These are phyloP conservation scores for Pterulicium gracile DNA, from an alignment of 1,284 basidiomycete species.

Conservation along the genomic window DNA sequence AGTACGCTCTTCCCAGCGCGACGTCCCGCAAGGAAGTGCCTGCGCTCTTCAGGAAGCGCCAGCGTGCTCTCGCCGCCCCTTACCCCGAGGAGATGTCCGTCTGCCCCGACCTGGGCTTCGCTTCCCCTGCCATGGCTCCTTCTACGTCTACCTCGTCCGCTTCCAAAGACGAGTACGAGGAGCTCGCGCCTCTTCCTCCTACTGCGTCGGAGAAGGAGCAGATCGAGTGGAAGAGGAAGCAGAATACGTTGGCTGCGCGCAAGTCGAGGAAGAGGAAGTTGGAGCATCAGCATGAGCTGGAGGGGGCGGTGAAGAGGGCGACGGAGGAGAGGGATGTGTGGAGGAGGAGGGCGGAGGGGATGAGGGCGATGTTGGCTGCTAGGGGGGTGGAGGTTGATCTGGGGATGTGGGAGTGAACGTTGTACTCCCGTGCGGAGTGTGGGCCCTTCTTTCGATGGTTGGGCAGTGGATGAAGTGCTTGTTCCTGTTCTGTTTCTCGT, in stretches of 20 bases:
- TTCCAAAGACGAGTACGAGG: conserved; percentile 30
- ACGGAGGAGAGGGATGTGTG: conserved; percentile 43
- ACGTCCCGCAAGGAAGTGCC: conserved; percentile 52
- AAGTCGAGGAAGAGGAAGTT: conserved; percentile 68
- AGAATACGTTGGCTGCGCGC: conserved; percentile 74
- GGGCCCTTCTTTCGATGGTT: too few relatives aligned
- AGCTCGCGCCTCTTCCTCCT: conserved; percentile 22
- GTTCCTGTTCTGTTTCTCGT: too few relatives aligned
- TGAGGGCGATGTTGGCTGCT: conserved; percentile 33
- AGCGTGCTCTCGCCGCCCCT: conserved; percentile 30
- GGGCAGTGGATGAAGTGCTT: too few relatives aligned
- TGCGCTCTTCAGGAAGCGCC: conserved; percentile 44
- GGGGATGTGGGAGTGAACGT: too few relatives aligned
- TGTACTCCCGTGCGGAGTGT: too few relatives aligned
- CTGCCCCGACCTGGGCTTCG: too few relatives aligned
- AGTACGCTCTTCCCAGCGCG: conserved; percentile 41
- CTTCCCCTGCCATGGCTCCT: too few relatives aligned
- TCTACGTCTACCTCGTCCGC: too few relatives aligned
- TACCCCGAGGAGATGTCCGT: conserved; percentile 19
- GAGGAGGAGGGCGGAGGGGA: conserved; percentile 39
- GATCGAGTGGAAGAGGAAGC: conserved; percentile 68
- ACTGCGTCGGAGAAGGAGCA: conserved; percentile 42
- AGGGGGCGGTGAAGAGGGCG: conserved; percentile 37
- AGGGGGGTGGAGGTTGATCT: conserved; percentile 29
- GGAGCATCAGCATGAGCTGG: conserved; percentile 55